Evolutionary conservation across 805 yeast species (phyloP).

Genomic region (Ogataea sp.): DNA sequence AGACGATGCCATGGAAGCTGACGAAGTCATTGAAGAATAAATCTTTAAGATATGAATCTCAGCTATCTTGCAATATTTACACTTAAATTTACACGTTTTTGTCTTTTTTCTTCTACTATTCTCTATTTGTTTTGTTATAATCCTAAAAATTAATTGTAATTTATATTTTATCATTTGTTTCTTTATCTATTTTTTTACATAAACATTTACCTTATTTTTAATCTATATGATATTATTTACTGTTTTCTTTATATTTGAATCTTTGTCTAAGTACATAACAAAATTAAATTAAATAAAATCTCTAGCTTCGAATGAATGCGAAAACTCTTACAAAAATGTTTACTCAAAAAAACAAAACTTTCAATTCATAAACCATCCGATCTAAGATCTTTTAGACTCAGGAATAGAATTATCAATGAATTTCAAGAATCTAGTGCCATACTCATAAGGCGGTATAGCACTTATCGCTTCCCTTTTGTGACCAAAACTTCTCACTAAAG

Average conservation of each 20-base stretch:
- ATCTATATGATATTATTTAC: too few species aligned
- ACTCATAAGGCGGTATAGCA: conserved; percentile 85
- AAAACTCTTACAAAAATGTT: too few species aligned
- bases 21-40: conserved; percentile 16
- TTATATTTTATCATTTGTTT: too few species aligned
- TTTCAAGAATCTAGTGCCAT: conserved; percentile 75
- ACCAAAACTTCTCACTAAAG: conserved; percentile 70
- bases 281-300: too few species aligned
- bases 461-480: conserved; percentile 67
- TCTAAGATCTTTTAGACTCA: neutral
- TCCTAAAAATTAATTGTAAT: neutral
- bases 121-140: too few species aligned
- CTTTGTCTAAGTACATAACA: too few species aligned
- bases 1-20: neutral
- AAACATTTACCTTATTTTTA: too few species aligned
- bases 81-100: neutral
- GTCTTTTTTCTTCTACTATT: neutral
- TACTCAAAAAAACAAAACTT: neutral
- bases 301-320: too few species aligned
- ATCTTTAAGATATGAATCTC: neutral
- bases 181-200: too few species aligned
- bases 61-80: neutral
- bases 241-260: too few species aligned
- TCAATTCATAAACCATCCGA: neutral
- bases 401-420: conserved; percentile 40